Conservation (phyloP, 2,329 filamentous ascomycete genomes). For the Hypoxylon rubiginosum region DNA sequence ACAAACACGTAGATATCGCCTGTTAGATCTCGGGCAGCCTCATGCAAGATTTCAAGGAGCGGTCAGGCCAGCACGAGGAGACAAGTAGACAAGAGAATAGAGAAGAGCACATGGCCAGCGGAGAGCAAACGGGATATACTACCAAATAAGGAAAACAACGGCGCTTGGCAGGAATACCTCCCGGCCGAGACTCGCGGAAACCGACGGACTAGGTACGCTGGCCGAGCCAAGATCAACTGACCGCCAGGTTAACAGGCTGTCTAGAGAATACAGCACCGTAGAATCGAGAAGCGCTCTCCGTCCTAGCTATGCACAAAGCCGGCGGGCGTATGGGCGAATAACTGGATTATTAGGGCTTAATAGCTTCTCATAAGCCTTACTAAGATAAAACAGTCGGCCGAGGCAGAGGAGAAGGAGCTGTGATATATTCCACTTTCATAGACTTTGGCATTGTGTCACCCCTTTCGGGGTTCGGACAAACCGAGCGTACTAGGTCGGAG, state of each 20-base stretch:
- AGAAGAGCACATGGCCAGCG: conserved; percentile 5
- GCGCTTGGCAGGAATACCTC: conserved; percentile 17
- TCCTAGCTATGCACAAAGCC: conserved; percentile 7
- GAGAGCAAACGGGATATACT: conserved; percentile 14
- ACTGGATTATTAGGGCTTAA: not conserved
- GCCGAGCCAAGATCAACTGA: conserved; percentile 25
- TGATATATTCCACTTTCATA: not conserved
- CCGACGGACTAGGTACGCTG: conserved; percentile 24
- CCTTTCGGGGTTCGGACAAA: conserved; percentile 37
- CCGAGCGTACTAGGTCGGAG: conserved; percentile 20
- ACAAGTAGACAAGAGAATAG: not conserved
- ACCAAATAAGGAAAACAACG: conserved; percentile 14
- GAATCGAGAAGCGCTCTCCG: not conserved
- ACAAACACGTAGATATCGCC: not conserved
- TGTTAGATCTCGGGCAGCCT: not conserved
- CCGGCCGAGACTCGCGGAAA: conserved; percentile 43
- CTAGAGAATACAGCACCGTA: too few species aligned
- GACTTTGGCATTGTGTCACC: not conserved
- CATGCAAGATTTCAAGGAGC: not conserved
- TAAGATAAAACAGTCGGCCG: conserved; percentile 20
- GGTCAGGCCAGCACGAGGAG: not conserved
- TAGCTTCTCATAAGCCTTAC: conserved; percentile 6
- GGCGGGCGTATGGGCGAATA: not conserved
- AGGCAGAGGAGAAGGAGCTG: conserved; percentile 18
- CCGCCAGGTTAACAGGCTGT: not conserved